Percentiles rank a stretch among this genome's conserved stretches.
Evolutionary conservation across 1,284 basidiomycete species (phyloP).

Genomic region (Cryptococcus jaspeensis): DNA sequence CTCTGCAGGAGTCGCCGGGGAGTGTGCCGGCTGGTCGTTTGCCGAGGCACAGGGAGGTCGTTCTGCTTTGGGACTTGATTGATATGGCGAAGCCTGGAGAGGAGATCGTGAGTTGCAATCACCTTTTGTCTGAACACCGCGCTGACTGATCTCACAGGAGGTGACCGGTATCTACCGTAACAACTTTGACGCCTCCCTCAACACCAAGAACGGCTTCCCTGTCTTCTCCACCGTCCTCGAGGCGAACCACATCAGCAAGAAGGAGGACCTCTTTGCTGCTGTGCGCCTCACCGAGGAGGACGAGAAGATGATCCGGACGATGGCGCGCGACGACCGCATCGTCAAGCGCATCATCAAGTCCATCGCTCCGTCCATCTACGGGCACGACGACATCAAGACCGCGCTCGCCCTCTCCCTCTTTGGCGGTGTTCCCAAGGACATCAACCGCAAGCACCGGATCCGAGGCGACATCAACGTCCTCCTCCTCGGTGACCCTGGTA

Average conservation of each 20-base stretch:
- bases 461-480: constrained; percentile 97
- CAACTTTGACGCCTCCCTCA: constrained; percentile 97
- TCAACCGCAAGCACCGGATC: constrained; percentile 93
- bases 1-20: constrained; percentile 96
- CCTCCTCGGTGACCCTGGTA: constrained; percentile 94
- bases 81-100: constrained; percentile 97
- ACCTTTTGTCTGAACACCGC: constrained; percentile 16
- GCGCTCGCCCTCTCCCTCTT: constrained; percentile 93
- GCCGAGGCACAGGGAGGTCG: constrained; percentile 92
- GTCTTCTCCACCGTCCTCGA: constrained; percentile 98
- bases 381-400: constrained; percentile 98
- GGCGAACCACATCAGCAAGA: constrained; percentile 97
- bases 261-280: constrained; percentile 88
- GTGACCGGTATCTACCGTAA: constrained; percentile 97
- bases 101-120: constrained; percentile 69
- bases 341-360: constrained; percentile 97
- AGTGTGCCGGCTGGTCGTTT: constrained; percentile 95
- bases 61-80: constrained; percentile 96
- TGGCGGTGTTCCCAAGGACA: constrained; percentile 89
- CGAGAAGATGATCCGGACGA: constrained; percentile 80
- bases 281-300: constrained; percentile 97
- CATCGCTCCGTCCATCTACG: constrained; percentile 97
- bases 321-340: constrained; percentile 88
- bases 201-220: constrained; percentile 98
- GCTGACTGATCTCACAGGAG: constrained; percentile 59